Evolutionary conservation across 1,284 basidiomycete species (phyloP).

Genomic region (Cryptococcus sp.): DNA sequence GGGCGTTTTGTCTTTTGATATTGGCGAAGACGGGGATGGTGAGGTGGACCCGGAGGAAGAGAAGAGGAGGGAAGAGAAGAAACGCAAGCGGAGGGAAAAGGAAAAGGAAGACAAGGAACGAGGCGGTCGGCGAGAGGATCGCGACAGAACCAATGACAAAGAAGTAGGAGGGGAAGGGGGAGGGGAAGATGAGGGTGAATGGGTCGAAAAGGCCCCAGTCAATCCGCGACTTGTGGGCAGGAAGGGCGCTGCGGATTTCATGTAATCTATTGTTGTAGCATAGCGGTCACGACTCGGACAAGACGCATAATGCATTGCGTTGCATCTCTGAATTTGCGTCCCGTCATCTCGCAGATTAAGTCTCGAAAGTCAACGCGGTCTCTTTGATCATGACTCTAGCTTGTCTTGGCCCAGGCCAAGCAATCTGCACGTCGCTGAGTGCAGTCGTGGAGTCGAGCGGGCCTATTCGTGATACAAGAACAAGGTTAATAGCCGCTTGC

Average conservation of each 20-base stretch:
- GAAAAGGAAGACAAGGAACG: slow-evolving; percentile 27
- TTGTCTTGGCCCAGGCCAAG: slow-evolving; percentile 78
- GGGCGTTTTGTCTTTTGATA: slow-evolving; percentile 68
- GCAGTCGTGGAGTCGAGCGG: slow-evolving; percentile 70
- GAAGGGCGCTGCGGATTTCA: slow-evolving; percentile 50
- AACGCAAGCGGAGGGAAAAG: slow-evolving; percentile 58
- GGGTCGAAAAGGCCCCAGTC: slow-evolving; percentile 55
- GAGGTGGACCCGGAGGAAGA: slow-evolving; percentile 46
- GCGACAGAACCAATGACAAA: not conserved
- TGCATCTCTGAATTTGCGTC: not conserved
- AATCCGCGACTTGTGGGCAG: slow-evolving; percentile 16
- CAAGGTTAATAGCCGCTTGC: not conserved
- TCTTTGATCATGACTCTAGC: slow-evolving; percentile 79
- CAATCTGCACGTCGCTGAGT: slow-evolving; percentile 72
- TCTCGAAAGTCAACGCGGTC: slow-evolving; percentile 78
- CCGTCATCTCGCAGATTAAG: slow-evolving; percentile 39
- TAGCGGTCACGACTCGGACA: not conserved
- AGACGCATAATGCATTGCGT: slow-evolving; percentile 33
- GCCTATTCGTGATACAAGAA: slow-evolving; percentile 52
- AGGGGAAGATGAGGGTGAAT: slow-evolving; percentile 55
- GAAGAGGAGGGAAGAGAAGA: slow-evolving; percentile 52
- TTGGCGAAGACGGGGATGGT: slow-evolving; percentile 36
- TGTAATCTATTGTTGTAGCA: slow-evolving; percentile 26
- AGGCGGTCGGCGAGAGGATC: not conserved
- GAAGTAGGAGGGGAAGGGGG: slow-evolving; percentile 50